Percentiles rank a stretch among this genome's conserved stretches.
Evolutionary conservation across 768 basidiomycete species (phyloP).

Genomic region (Hericium erinaceus): DNA sequence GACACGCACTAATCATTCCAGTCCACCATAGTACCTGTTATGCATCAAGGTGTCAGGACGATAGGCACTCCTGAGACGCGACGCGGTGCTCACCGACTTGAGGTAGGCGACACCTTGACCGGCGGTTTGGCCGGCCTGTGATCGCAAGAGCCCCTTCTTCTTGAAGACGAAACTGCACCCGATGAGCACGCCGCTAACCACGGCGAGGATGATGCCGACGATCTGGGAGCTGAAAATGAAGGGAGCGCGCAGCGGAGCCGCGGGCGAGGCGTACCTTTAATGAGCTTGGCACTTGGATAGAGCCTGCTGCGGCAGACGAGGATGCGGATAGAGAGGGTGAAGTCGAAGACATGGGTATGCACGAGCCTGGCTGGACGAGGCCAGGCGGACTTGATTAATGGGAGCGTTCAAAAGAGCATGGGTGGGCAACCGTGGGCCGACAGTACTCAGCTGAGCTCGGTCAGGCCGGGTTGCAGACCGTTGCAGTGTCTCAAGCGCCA

Average conservation of each 20-base stretch:
- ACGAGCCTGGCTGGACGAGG: too few relatives aligned
- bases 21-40: slow-evolving; percentile 81
- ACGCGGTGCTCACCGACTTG: slow-evolving; percentile 61
- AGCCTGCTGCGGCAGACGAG: slow-evolving; percentile 5
- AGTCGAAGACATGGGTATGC: neutral
- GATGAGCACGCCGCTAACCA: slow-evolving; percentile 78
- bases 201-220: slow-evolving; percentile 69
- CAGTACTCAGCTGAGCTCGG: too few relatives aligned
- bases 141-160: slow-evolving; percentile 84
- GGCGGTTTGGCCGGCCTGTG: slow-evolving; percentile 69
- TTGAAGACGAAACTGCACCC: slow-evolving; percentile 94
- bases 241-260: neutral
- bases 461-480: too few relatives aligned
- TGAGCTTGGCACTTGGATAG: slow-evolving; percentile 8
- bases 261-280: slow-evolving; percentile 6
- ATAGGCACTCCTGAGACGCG: neutral
- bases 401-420: too few relatives aligned
- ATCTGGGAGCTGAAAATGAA: slow-evolving; percentile 32
- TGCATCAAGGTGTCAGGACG: neutral
- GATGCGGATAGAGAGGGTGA: slow-evolving; percentile 7
- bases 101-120: slow-evolving; percentile 92
- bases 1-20: slow-evolving; percentile 73
- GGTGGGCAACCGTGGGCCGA: too few relatives aligned
- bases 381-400: too few relatives aligned
- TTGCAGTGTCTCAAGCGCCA: too few relatives aligned